Evolutionary conservation across 2,329 filamentous ascomycete species (phyloP), one percentile per base, ranked within the genome.

Genomic region (Talaromyces albobiverticillius): DNA sequence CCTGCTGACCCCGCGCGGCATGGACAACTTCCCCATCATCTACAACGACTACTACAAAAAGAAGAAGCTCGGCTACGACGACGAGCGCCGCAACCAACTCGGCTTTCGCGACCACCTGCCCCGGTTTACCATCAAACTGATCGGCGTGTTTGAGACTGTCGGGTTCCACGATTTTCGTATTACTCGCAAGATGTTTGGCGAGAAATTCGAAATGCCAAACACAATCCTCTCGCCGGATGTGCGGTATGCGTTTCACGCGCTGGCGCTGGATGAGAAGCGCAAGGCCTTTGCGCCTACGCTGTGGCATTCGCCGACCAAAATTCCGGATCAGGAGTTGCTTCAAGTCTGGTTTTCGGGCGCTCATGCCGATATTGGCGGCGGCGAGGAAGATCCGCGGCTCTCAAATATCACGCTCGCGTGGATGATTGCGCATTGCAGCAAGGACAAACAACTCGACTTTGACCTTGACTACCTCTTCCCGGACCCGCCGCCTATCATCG

Each of bases 401-500:
- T 57, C 67, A 2, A 60, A 81, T 38, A 79, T 82, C 25, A 74
- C 76, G 4, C 64, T 82, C 1, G 80, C 79, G 3, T 83, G 80
- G 80, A 82, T 83, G 80, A 79, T 82, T 61, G 72, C 74, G 48
- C 78, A 82, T 54, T 63, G 61, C 26, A 54, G 54, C 9, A 61
- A 63, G 41, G 34, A 61, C n/a, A 41, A 56, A 6, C 61, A 64
- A 40, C 53, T 64, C 1, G 53, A 53, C 0, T 62, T 64, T 18
- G 57, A 63, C 20, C 41, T 60, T 4, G 56, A 61, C 7, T 64
- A 64, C 46, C 47, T 64, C 0, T 61, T 63, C 20, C 54, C 61
- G 7, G 9, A 53, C 5, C 61, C 61, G 1, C 54, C 57, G 16
- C 53, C 4, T 1, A 7, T 46, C 6, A 3, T 55, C 14, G 47